phyloP scores from a whole-genome alignment of 2,329 filamentous ascomycete genomes.

The Pseudogymnoascus sp. region DNA sequence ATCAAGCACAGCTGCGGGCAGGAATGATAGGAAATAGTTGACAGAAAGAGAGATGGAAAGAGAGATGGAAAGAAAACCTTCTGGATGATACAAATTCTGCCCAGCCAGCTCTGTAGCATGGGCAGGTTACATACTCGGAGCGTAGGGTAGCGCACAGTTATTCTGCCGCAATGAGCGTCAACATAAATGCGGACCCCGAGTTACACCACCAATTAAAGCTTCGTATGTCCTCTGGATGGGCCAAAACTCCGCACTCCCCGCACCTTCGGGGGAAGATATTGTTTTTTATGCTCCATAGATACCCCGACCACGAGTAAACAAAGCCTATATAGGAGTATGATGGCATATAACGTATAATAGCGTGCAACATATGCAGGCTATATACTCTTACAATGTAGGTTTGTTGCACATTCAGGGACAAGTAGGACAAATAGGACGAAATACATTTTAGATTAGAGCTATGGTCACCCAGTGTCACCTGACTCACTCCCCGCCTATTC shows the following conservation, averaged over 20 bases:
- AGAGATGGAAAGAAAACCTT: background rate
- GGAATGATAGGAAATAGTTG: background rate
- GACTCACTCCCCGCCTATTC: conserved; percentile 3
- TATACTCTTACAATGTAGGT: background rate
- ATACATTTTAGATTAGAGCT: background rate
- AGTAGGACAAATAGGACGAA: background rate
- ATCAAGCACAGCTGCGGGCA: background rate
- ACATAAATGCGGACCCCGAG: conserved; percentile 1
- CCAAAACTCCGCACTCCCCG: conserved; percentile 4
- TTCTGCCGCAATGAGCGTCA: background rate
- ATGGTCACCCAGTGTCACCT: background rate
- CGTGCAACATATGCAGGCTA: background rate
- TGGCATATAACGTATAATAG: background rate
- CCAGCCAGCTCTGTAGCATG: background rate
- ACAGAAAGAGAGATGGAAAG: background rate
- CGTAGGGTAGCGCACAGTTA: background rate
- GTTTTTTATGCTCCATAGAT: background rate
- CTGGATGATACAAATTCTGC: background rate
- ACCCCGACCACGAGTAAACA: background rate
- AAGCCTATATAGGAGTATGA: background rate
- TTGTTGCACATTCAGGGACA: background rate
- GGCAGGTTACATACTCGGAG: background rate
- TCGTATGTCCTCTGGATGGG: background rate
- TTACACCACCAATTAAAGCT: conserved; percentile 4
- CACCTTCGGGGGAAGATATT: background rate